Base-by-base conservation (phyloP, 495 filamentous ascomycete genomes). In the Lepidopterella palustris region DNA sequence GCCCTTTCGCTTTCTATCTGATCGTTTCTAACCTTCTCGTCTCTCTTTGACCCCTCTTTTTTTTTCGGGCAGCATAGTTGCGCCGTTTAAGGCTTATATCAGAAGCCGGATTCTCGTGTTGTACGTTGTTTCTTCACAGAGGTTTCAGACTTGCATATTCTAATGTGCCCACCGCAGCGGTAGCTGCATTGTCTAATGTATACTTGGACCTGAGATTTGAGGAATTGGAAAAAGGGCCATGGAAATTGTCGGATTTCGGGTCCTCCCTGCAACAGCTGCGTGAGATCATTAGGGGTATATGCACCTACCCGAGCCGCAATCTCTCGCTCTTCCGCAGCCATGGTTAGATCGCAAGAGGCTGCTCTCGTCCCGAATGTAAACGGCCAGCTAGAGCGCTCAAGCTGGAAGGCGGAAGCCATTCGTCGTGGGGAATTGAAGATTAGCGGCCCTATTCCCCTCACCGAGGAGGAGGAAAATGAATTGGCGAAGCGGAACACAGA, bases 391-490 rank as follows among this genome's bases (percentile, higher is more conserved):
- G 57, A 58, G 53, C 64, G 58, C n/a, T 58, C 58, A 9, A 61
- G 52, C 48, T 68, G 57, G 63, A 68, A 64, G 26, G 69, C 65
- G 4, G 65, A 64, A 50, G 70, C 70, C n/a, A 70, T 72, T 45
- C 66, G 70, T 11, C 60, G 69, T 9, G 70, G 70, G 0, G 61
- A 67, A 15, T 40, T 72, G 24, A 70, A 71, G 53, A 72, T 72
- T 39, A 67, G 63, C 40, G 61, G 61, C 2, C 70, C 70, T n/a
- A 63, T 72, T 32, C 70, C 70, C 1, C 62, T 63, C 31, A 63
- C 64, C 5, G 60, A 60, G 47, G 64, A 67, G 0, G 64, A 63
- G 23, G 64, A 63, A 20, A 57, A 67, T 28, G 31, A 50, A 25
- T 42, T 60, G 29, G 60, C 61, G 35, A 67, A 60, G 42, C 48